A percentile compares a stretch with the other conserved stretches of the same genome.
Evolutionary conservation across 1,139 yeast species (phyloP).

Genomic region (Pichia kudriavzevii): DNA sequence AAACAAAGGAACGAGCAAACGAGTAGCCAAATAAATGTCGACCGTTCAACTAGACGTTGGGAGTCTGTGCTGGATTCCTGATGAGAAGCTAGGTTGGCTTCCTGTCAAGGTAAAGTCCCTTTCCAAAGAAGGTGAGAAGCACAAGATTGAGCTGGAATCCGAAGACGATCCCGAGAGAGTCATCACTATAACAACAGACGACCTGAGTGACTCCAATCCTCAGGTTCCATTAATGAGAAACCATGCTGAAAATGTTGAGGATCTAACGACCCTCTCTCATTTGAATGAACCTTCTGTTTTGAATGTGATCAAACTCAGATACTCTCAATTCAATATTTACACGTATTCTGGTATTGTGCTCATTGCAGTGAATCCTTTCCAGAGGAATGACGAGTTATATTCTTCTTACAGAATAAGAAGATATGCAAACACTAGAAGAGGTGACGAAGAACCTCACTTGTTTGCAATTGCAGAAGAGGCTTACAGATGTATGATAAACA

Average conservation of each 20-base stretch:
- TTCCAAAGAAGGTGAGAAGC: constrained; percentile 44
- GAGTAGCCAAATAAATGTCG: too few species aligned
- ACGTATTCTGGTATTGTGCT: constrained; percentile 96
- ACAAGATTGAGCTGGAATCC: constrained; percentile 49
- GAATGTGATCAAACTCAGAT: constrained; percentile 87
- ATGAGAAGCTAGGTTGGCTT: constrained; percentile 82
- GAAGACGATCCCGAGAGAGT: constrained; percentile 48
- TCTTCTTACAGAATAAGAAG: constrained; percentile 90
- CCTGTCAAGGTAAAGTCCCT: constrained; percentile 71
- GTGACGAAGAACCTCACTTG: constrained; percentile 92
- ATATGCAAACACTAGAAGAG: constrained; percentile 86
- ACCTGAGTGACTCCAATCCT: constrained; percentile 38
- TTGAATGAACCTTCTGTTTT: constrained; percentile 94
- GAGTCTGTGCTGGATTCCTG: constrained; percentile 92
- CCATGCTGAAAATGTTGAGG: constrained; percentile 93
- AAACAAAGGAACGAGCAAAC: too few species aligned
- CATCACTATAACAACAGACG: constrained; percentile 46
- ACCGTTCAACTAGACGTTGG: constrained; percentile 13
- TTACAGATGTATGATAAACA: constrained; percentile 88
- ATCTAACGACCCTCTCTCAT: constrained; percentile 83
- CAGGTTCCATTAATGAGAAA: constrained; percentile 78
- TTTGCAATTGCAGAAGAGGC: constrained; percentile 99
- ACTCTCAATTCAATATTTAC: constrained; percentile 81
- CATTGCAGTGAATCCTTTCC: constrained; percentile 95
- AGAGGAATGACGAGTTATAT: constrained; percentile 81